Evolutionary conservation across 1,139 yeast genomes (phyloP), one percentile per base, ranked within the genome.

Genomic region (Protomyces lactucae-debilis): DNA sequence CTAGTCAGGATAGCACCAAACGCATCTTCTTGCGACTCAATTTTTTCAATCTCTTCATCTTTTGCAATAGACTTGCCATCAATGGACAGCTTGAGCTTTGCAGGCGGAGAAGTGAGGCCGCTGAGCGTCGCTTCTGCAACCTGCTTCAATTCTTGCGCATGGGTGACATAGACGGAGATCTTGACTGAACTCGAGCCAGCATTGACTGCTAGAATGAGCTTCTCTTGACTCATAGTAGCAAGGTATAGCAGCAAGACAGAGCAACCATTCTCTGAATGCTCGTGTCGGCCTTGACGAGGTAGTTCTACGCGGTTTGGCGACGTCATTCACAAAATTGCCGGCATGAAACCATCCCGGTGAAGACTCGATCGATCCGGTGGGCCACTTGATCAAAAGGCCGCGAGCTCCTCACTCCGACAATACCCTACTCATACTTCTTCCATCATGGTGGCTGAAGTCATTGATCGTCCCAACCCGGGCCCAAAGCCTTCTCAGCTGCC

Each of bases 111-210:
- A 9, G 70, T 68, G 28, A 68, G 57, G 10, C 70, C 70, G 3
- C 63, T 23, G 36, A 68, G 55, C 28, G 67, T 57, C 21, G 67
- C 68, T 21, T 59, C 55, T 16, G 67, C 64, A n/a, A 68, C 37
- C 52, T 68, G 64, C 37, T 52, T 52, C 14, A 14, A 3, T n/a
- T 60, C 56, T 18, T 61, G 46, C 5, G 35, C 40, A n/a, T n/a
- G 61, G 21, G 48, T 55, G 18, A 43, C 46, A 55, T 46, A 68
- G 48, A 68, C 54, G 12, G 70, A 67, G 60, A 65, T 63, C 64
- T 68, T 68, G 53, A 68, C 69, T 21, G 70, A 68, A 10, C 69
- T 68, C 35, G 69, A 68, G 18, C 70, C 70, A 3, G 70, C 69
- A 60, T 68, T 68, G 54, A 68, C 56, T 21, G 69, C 67, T 12